These are phyloP conservation scores for Neostapfia colusana DNA, from an alignment of 176 grass and related monocot species.

Conservation along the genomic window DNA sequence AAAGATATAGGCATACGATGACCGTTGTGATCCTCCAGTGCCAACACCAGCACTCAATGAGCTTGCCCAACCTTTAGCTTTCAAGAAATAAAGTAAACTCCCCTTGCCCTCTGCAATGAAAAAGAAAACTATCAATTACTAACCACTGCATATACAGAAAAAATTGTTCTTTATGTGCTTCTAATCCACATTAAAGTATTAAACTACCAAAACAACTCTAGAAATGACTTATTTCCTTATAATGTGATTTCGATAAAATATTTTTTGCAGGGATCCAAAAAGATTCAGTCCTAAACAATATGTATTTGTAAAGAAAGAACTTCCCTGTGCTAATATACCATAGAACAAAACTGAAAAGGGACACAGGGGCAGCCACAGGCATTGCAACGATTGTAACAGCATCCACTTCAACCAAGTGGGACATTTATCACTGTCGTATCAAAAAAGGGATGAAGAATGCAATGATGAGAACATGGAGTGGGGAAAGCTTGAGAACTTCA, in stretches of 20 bases:
- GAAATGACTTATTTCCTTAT: neutral
- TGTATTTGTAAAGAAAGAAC: neutral
- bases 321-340: constrained; percentile 1
- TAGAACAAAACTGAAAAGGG: constrained; percentile 3
- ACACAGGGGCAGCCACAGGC: neutral
- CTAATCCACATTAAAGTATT: constrained; percentile 13
- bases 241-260: constrained; percentile 11
- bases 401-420: neutral
- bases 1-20: constrained; percentile 85
- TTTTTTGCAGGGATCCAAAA: constrained; percentile 4
- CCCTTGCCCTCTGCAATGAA: constrained; percentile 87
- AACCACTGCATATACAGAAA: neutral
- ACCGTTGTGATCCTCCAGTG: constrained; percentile 65
- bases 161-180: neutral
- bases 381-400: neutral
- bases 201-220: constrained; percentile 22
- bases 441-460: constrained; percentile 9
- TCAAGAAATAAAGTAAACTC: constrained; percentile 90
- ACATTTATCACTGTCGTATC: constrained; percentile 16
- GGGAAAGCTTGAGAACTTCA: neutral
- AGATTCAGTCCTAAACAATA: neutral
- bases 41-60: constrained; percentile 83
- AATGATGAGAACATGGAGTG: neutral
- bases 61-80: constrained; percentile 79
- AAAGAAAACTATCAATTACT: constrained; percentile 27